Base-by-base conservation (phyloP, 805 yeast genomes). In the Metschnikowia cerradonensis region DNA sequence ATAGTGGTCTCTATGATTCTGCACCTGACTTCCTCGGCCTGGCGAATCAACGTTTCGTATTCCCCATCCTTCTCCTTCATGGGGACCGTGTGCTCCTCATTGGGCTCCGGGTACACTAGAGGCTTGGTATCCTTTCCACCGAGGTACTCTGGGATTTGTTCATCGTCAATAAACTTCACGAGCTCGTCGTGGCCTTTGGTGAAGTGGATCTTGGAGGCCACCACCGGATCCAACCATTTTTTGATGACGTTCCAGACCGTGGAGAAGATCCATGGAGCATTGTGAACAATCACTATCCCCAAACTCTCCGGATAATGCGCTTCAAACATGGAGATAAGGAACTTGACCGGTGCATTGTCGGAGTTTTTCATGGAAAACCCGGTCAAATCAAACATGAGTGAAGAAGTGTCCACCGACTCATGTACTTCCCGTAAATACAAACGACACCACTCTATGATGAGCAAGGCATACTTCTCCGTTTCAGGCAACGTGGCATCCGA, bases 181-280 rank as follows among this genome's bases (percentile, higher is more conserved):
- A 92, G 69, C 50, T 94, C 97, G 50, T 82, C 79, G 23, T 73
- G 65, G 56, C 75, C 75, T 62, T 87, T 86, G 22, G 96, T 88
- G 70, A 92, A 94, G 41, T 81, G 80, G 60, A 94, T 89, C 69
- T 92, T 92, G 23, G 92, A 78, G 0, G 97, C 96, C 49, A 92
- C 97, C 22, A 89, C 97, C 2, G 98, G 98, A 65, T 94, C 98
- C 51, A 92, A 75, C 98, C 97, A 92, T 60, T 85, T 84, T 67
- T 89, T 90, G 60, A 94, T 83, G 59, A 92, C 81, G 59, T 84
- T 86, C 98, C 99, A 94, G 52, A 92, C 88, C 22, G 97, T 92
- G 47, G 88, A 82, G 72, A 94, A 94, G 49, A 94, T 82, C 98
- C 97, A 90, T 26, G 99, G 99, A 0, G 99, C 97, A 60, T 88